These are phyloP conservation scores for Ephemerocybe angulata DNA, from an alignment of 768 basidiomycete genomes.

Conservation along the genomic window DNA sequence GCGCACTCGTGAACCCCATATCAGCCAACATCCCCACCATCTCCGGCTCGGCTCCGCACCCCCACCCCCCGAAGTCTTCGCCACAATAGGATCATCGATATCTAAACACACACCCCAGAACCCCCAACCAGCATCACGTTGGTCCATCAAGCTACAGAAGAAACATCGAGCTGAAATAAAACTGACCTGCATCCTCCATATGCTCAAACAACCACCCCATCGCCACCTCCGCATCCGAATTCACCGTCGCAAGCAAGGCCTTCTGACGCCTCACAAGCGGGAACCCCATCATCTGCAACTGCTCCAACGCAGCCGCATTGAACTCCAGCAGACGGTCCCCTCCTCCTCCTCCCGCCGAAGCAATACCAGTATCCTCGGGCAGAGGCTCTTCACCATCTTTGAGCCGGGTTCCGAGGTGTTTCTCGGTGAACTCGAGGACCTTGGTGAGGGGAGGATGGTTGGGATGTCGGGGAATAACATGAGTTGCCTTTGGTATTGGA, in stretches of 20 bases:
- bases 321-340: slow-evolving; percentile 58
- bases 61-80: slow-evolving; percentile 19
- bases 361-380: slow-evolving; percentile 47
- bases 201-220: slow-evolving; percentile 96
- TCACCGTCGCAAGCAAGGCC: slow-evolving; percentile 85
- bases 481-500: slow-evolving; percentile 2
- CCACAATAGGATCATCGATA: slow-evolving; percentile 75
- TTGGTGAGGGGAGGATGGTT: slow-evolving; percentile 61
- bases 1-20: slow-evolving; percentile 87
- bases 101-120: slow-evolving; percentile 44
- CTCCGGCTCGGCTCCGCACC: slow-evolving; percentile 58
- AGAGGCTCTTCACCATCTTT: slow-evolving; percentile 68
- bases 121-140: background rate
- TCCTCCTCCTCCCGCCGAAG: slow-evolving; percentile 10
- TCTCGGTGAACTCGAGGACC: slow-evolving; percentile 52
- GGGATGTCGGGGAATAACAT: slow-evolving; percentile 71
- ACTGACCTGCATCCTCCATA: slow-evolving; percentile 87
- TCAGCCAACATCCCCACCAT: slow-evolving; percentile 73
- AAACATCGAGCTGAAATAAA: background rate
- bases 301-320: slow-evolving; percentile 66
- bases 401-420: slow-evolving; percentile 66
- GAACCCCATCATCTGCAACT: slow-evolving; percentile 90
- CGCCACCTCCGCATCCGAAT: slow-evolving; percentile 62
- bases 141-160: background rate
- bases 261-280: slow-evolving; percentile 81